A percentile compares a stretch with the other conserved stretches of the same genome.
Evolutionary conservation across 257 asterid genomes (phyloP).

Genomic region (Penstemon newberryi): DNA sequence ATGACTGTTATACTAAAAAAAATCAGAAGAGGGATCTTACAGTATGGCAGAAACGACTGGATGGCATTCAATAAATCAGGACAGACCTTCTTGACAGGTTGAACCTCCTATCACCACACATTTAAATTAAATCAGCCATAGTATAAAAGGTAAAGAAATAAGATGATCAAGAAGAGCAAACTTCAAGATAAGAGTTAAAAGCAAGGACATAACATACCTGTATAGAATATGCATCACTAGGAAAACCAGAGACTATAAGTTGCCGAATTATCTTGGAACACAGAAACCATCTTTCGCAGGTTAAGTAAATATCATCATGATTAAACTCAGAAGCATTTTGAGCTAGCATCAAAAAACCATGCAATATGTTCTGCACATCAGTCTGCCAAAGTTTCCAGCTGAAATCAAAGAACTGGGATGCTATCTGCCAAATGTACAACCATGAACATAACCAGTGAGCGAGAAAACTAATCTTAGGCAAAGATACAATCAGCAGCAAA

Average conservation of each 20-base stretch:
- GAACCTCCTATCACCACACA: slow-evolving; percentile 64
- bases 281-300: slow-evolving; percentile 95
- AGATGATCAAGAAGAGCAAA: slow-evolving; percentile 24
- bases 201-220: slow-evolving; percentile 49
- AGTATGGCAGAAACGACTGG: slow-evolving; percentile 72
- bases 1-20: slow-evolving; percentile 15
- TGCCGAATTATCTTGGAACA: slow-evolving; percentile 89
- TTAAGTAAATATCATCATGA: slow-evolving; percentile 73
- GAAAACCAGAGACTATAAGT: slow-evolving; percentile 82
- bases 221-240: slow-evolving; percentile 68
- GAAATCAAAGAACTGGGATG: slow-evolving; percentile 88
- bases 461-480: slow-evolving; percentile 22
- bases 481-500: slow-evolving; percentile 26
- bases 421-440: slow-evolving; percentile 77
- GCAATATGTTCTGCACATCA: slow-evolving; percentile 76
- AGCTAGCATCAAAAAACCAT: slow-evolving; percentile 71
- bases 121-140: too few relatives aligned
- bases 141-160: slow-evolving; percentile 5
- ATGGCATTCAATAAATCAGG: slow-evolving; percentile 81
- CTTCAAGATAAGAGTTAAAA: slow-evolving; percentile 20
- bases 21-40: slow-evolving; percentile 52
- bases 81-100: slow-evolving; percentile 82
- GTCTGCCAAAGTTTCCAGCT: slow-evolving; percentile 99
- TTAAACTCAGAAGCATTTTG: slow-evolving; percentile 69
- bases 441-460: slow-evolving; percentile 34